Base-by-base conservation (phyloP, 225 moss, liverwort and hornwort genomes). In the Takakia lepidozioides region DNA sequence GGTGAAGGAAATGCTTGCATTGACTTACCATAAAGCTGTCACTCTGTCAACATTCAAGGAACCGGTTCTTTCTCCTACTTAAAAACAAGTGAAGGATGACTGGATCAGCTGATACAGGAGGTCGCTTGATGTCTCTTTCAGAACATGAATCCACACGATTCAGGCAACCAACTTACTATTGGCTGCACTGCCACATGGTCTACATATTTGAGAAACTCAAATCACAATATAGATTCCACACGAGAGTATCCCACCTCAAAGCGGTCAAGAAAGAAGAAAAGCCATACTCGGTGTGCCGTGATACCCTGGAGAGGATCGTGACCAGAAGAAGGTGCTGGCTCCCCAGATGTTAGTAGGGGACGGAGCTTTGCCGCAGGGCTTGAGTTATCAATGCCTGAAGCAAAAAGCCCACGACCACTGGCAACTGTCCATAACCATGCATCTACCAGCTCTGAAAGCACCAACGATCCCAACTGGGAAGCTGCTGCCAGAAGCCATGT, bases 351-450 rank as follows among this genome's bases (percentile, higher is more conserved):
- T 29, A 89, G 71, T 53, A 85, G 85, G 40, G 88, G 88, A 30
- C 82, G 68, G 57, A 89, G 70, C 49, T 76, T 59, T 60, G 75
- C 73, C 42, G 74, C 82, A 62, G 82, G 88, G 42, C 88, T 82
- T 40, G 85, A 89, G 52, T 55, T 73, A 27, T 54, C 29, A 41
- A 69, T 43, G 30, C 76, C 85, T 57, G 63, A 74, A 61, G 82
- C 70, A 70, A 89, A 89, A 15, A 89, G 54, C 22, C 88, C 88
- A 49, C 67, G 73, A 44, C 67, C 68, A 46, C 73, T 71, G 49
- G 70, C 71, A 58, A 89, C 53, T 10, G 88, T 89, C 88, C 85
- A 89, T 35, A 85, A 65, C 88, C 85, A 89, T 21, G 88, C 82
- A 67, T 80, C 85, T 51, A 89, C 85, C 25, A 89, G 78, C 68